Conservation (phyloP, 257 asterid genomes). For the Mitragyna speciosa region DNA sequence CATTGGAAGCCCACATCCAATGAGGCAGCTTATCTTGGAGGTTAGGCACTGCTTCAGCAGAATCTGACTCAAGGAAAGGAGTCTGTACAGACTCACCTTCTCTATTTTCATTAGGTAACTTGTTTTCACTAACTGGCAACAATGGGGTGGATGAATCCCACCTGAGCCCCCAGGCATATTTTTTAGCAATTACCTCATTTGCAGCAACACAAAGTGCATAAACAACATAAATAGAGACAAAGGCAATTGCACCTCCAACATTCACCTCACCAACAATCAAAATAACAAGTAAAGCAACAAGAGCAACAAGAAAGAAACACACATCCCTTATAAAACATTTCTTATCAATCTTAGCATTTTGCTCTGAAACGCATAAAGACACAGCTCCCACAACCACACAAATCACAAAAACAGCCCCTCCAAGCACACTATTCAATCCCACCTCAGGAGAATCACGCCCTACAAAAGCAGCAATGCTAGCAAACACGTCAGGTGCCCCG, state of each 20-base stretch:
- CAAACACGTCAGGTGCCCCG: slow-evolving; percentile 90
- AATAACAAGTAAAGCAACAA: slow-evolving; percentile 41
- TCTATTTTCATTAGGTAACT: slow-evolving; percentile 17
- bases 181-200: slow-evolving; percentile 43
- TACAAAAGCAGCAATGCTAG: slow-evolving; percentile 74
- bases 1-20: slow-evolving; percentile 64
- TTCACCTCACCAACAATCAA: slow-evolving; percentile 59
- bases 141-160: slow-evolving; percentile 35
- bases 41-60: slow-evolving; percentile 34
- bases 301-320: slow-evolving; percentile 51
- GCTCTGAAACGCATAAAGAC: slow-evolving; percentile 48
- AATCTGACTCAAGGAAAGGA: slow-evolving; percentile 28
- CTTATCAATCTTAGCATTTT: slow-evolving; percentile 58
- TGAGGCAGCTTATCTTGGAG: slow-evolving; percentile 48
- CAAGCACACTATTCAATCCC: slow-evolving; percentile 77
- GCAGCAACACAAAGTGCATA: slow-evolving; percentile 58
- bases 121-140: slow-evolving; percentile 37
- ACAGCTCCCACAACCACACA: slow-evolving; percentile 73
- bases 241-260: slow-evolving; percentile 55
- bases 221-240: slow-evolving; percentile 53
- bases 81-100: slow-evolving; percentile 24
- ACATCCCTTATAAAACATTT: slow-evolving; percentile 72
- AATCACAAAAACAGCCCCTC: slow-evolving; percentile 83
- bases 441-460: slow-evolving; percentile 69
- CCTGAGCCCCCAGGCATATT: slow-evolving; percentile 30